These are phyloP conservation scores for Aspergillus sp. DNA, from an alignment of 2,329 filamentous ascomycete species.

Conservation along the genomic window DNA sequence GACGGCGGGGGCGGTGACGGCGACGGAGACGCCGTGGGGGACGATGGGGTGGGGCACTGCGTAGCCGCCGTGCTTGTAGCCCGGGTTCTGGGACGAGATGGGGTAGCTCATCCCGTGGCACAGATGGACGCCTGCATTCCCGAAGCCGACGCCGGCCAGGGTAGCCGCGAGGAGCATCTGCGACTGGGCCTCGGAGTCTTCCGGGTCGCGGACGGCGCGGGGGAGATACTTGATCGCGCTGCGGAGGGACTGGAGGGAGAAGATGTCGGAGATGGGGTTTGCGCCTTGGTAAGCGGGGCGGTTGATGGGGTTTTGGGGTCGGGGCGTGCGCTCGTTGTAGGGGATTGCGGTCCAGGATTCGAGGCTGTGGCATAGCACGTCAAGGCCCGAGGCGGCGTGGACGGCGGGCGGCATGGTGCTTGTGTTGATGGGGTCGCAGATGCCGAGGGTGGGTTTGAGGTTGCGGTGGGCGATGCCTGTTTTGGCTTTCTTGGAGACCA, in stretches of 20 bases:
- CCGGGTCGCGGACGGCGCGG: conserved; percentile 73
- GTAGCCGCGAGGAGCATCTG: conserved; percentile 95
- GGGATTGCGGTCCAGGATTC: conserved; percentile 98
- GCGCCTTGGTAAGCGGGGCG: conserved; percentile 93
- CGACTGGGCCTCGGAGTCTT: conserved; percentile 84
- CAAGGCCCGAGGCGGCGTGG: conserved; percentile 81
- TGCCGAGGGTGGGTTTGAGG: conserved; percentile 87
- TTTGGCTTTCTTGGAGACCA: conserved; percentile 82
- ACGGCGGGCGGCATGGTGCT: conserved; percentile 92
- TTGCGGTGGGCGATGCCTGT: conserved; percentile 93
- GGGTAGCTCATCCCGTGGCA: conserved; percentile 94
- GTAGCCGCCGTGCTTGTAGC: conserved; percentile 85
- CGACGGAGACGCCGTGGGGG: conserved; percentile 90
- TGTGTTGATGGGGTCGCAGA: conserved; percentile 80
- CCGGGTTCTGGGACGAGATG: conserved; percentile 88
- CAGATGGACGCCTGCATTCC: conserved; percentile 90
- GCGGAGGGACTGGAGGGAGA: conserved; percentile 75
- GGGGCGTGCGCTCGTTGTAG: conserved; percentile 72
- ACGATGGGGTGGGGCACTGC: conserved; percentile 68
- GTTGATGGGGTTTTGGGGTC: conserved; percentile 80
- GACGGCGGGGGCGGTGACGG: conserved; percentile 84
- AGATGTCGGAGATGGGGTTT: conserved; percentile 96
- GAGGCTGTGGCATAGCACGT: conserved; percentile 89
- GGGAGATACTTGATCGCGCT: conserved; percentile 88
- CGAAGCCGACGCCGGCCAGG: conserved; percentile 89